Evolutionary conservation across 306 rosid species (phyloP).

Genomic region (Hippophae gyantsensis): DNA sequence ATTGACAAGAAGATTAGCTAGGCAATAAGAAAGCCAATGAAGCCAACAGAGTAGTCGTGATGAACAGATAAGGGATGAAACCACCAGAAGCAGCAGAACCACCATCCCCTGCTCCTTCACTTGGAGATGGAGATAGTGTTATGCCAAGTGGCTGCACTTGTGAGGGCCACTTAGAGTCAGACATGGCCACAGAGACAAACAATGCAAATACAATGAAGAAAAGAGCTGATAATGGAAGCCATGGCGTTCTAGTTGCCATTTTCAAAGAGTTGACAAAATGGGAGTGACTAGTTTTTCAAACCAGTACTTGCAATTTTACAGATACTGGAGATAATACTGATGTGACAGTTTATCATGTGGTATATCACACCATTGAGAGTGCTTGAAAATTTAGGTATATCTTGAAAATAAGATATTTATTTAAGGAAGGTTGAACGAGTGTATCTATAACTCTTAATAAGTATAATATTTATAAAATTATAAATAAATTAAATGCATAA

Average conservation of each 20-base stretch:
- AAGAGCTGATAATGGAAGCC: constrained; percentile 1
- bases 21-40: constrained; percentile 7
- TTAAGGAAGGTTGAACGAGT: no score
- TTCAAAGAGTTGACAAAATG: not conserved
- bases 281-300: not conserved
- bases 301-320: not conserved
- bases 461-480: no score
- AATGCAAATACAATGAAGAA: not conserved
- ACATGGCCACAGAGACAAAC: constrained; percentile 2
- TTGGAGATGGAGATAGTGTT: not conserved
- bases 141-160: not conserved
- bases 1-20: not conserved
- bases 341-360: not conserved
- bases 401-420: no score
- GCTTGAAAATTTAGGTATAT: no score
- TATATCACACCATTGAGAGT: not conserved
- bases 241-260: constrained; percentile 4
- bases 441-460: no score
- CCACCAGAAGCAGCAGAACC: not conserved
- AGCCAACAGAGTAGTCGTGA: not conserved
- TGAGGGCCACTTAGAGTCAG: not conserved
- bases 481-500: no score
- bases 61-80: not conserved
- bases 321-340: not conserved
- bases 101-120: not conserved